Evolutionary conservation across 2,329 filamentous ascomycete species (phyloP).

Genomic region (Tolypocladium paradoxum): DNA sequence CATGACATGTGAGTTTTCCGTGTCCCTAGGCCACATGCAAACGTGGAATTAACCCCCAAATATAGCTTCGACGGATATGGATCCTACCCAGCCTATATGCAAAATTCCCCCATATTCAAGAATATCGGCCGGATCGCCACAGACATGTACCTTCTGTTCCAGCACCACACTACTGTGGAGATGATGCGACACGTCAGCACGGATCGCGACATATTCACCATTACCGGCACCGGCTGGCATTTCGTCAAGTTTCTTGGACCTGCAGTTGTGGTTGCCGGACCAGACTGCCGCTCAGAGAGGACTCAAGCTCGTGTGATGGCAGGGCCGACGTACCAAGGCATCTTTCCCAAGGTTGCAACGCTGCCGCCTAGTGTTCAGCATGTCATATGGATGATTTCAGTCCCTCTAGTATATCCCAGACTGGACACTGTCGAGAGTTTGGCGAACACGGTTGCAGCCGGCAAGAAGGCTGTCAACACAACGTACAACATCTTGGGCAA

Average conservation of each 20-base stretch:
- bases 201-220: conserved; percentile 87
- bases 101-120: conserved; percentile 94
- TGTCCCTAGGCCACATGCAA: too few species aligned
- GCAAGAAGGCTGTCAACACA: conserved; percentile 93
- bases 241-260: conserved; percentile 96
- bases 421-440: conserved; percentile 86
- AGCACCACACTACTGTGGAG: conserved; percentile 93
- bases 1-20: conserved; percentile 78
- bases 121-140: conserved; percentile 93
- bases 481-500: conserved; percentile 95
- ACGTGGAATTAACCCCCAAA: too few species aligned
- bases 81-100: conserved; percentile 97
- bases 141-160: conserved; percentile 96
- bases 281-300: conserved; percentile 84
- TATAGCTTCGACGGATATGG: conserved; percentile 89
- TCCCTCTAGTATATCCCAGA: conserved; percentile 82
- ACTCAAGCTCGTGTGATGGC: conserved; percentile 88
- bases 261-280: conserved; percentile 77
- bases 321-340: conserved; percentile 90
- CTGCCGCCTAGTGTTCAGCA: conserved; percentile 90
- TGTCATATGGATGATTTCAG: conserved; percentile 90
- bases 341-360: conserved; percentile 90
- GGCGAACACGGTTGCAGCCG: conserved; percentile 81
- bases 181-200: conserved; percentile 81
- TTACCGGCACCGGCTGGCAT: conserved; percentile 97